Evolutionary conservation across 495 filamentous ascomycete species (phyloP).

Genomic region (Penicillium cinerascens): DNA sequence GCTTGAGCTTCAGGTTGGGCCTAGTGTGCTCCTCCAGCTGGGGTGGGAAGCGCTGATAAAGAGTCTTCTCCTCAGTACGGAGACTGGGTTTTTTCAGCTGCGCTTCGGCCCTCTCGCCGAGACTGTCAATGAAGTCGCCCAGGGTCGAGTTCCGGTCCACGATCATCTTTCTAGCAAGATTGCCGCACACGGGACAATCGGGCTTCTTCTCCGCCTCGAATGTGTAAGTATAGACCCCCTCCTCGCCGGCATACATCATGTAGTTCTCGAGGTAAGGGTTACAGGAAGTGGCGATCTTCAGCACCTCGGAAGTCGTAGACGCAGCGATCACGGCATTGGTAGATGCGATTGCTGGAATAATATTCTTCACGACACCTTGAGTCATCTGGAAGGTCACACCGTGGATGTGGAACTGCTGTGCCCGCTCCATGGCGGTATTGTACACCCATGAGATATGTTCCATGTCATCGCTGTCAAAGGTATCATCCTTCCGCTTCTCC

Average conservation of each 20-base stretch:
- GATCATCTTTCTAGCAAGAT: slow-evolving; percentile 66
- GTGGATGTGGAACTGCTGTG: slow-evolving; percentile 82
- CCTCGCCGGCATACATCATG: slow-evolving; percentile 99
- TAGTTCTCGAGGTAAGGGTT: slow-evolving; percentile 89
- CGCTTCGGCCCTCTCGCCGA: slow-evolving; percentile 79
- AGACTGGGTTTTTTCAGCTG: slow-evolving; percentile 89
- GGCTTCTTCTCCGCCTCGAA: slow-evolving; percentile 88
- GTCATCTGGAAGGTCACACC: slow-evolving; percentile 97
- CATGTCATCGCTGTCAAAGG: slow-evolving; percentile 92
- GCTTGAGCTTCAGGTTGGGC: slow-evolving; percentile 74
- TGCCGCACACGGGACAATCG: slow-evolving; percentile 93
- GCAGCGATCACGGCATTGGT: slow-evolving; percentile 97
- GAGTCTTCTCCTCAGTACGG: slow-evolving; percentile 71
- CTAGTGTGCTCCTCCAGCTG: slow-evolving; percentile 77
- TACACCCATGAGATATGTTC: slow-evolving; percentile 98
- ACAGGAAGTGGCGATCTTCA: slow-evolving; percentile 83
- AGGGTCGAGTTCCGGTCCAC: slow-evolving; percentile 72
- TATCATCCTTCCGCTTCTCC: slow-evolving; percentile 51
- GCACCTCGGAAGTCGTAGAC: slow-evolving; percentile 90
- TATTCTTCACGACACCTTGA: slow-evolving; percentile 98
- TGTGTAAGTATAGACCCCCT: slow-evolving; percentile 92
- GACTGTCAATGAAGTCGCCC: slow-evolving; percentile 77
- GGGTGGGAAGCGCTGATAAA: slow-evolving; percentile 85
- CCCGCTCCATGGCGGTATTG: slow-evolving; percentile 74
- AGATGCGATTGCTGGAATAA: slow-evolving; percentile 96